Evolutionary conservation across 176 grass and related monocot species (phyloP), one percentile per base, ranked within the genome.

Genomic region (Aegilops bicornis): DNA sequence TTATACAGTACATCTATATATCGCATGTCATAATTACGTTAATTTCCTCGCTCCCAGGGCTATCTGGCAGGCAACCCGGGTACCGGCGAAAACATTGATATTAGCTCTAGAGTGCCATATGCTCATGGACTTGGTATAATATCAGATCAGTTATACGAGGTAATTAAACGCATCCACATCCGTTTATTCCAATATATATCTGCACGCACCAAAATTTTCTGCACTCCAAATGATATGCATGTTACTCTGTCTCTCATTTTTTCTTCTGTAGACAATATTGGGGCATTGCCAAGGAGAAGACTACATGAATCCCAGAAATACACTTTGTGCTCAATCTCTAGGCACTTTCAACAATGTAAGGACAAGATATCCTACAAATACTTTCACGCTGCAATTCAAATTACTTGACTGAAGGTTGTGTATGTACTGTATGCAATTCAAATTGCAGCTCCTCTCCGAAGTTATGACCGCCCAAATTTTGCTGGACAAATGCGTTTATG

Each of bases 121-220:
- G 88, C 91, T 25, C 91, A 88, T 11, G 91, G 88, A 14, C 3
- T 85, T 27, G 88, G 88, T 43, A 82, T 90, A 32, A 93, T 93
- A 82, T 90, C 88, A 56, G 81, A 93, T 56, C 84, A 93, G 60
- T 19, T 93, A 13, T 88, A 87, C 16, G 88, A 90, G 91, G 88
- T 93, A 80, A 83, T 39, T 36, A 63, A 73, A 5, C 13, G 11
- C 27, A 24, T 48, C 33, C 2, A 10, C 32, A 15, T 85, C 30
- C 20, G 20, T 54, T 54, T 62, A 4, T 19, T 13, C 16, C 47
- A 1, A 20, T 22, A 8, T 22, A 8, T 17, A 42, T 47, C 20
- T 19, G 14, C 13, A 16, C 5, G 19, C 9, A 8, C 6, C 1
- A 3, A 13, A n/a, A 63, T 0, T 8, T 63, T 20, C 35, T 59